Base-by-base conservation (phyloP, 371 early-diverging fungal genomes). In the Mortierella sp. region DNA sequence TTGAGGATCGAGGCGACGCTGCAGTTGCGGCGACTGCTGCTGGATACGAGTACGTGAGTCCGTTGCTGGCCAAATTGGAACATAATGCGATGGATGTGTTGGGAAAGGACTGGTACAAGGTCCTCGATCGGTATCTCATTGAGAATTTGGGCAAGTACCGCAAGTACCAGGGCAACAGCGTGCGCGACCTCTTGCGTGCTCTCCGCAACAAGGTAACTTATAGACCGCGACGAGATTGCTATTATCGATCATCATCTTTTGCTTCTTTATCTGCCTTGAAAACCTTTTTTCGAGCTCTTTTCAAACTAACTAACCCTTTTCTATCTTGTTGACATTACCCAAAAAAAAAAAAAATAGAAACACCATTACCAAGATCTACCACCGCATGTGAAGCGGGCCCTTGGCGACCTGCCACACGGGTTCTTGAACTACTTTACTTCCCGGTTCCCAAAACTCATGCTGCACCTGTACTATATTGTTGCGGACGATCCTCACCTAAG, bases 281-380 rank as follows among this genome's bases (percentile, higher is more conserved):
- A 3, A 48, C 11, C 24, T 13, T n/a, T n/a, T n/a, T n/a, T 70
- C 13, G 21, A 16, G 24, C 52, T 38, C 42, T 38, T 38, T 38
- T 38, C 42, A 38, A 3, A 38, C 52, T 73, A 4, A n/a, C 21
- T 57, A n/a, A 26, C 9, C 68, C 0, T 70, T 76, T 54, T 52
- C 0, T 73, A 73, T 50, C 52, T 52, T 76, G 70, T 57, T 74
- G 34, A 16, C 70, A 14, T 24, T 50, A 24, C 48, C 5, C 57
- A 26, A 14, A 26, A 50, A 50, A 2, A 48, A 48, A 10, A 71
- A 31, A n/a, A 26, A 50, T 84, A 93, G 96, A 97, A 97, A 94
- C 97, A 98, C 83, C 99, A 99, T 84, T 99, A 96, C 91, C 97
- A 97, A 86, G 99, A 99, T 88, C 89, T 98, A 77, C 94, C 97